A percentile compares a stretch with the other conserved stretches of the same genome.
These are phyloP conservation scores for Sporothrix pallida DNA, from an alignment of 2,329 filamentous ascomycete genomes.

Conservation along the genomic window DNA sequence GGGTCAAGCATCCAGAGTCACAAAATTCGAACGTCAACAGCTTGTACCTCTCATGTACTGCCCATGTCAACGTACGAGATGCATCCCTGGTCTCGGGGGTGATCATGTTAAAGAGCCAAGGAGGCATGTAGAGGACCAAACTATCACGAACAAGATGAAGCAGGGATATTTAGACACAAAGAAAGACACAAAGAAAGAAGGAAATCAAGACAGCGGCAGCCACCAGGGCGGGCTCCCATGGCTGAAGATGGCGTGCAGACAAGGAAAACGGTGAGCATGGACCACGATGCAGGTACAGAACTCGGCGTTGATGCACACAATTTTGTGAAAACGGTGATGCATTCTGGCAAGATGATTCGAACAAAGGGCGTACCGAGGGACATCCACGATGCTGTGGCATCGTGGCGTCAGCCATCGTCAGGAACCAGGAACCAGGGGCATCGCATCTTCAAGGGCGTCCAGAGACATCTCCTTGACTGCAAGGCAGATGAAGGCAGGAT, in stretches of 20 bases:
- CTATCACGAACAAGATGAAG: not conserved
- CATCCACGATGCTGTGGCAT: not conserved
- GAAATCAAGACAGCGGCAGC: conserved; percentile 2
- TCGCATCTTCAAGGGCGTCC: not conserved
- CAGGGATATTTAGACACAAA: too few species aligned
- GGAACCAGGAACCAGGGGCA: not conserved
- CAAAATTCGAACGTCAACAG: not conserved
- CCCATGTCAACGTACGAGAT: not conserved
- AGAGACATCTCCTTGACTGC: not conserved
- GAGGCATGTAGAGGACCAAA: not conserved
- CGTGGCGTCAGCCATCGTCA: not conserved
- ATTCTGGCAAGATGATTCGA: conserved; percentile 2
- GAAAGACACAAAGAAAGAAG: not conserved
- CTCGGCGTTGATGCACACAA: not conserved
- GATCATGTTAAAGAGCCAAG: too few species aligned
- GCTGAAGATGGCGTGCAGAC: not conserved
- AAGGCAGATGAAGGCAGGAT: not conserved
- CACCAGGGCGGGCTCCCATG: not conserved
- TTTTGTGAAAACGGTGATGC: conserved; percentile 12
- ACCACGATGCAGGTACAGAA: not conserved
- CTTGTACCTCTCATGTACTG: not conserved
- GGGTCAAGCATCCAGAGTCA: not conserved
- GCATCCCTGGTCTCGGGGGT: not conserved
- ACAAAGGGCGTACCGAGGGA: too few species aligned
- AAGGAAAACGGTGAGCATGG: not conserved